These are phyloP conservation scores for Leccinum pachyderme DNA, from an alignment of 1,284 basidiomycete species.

Conservation along the genomic window DNA sequence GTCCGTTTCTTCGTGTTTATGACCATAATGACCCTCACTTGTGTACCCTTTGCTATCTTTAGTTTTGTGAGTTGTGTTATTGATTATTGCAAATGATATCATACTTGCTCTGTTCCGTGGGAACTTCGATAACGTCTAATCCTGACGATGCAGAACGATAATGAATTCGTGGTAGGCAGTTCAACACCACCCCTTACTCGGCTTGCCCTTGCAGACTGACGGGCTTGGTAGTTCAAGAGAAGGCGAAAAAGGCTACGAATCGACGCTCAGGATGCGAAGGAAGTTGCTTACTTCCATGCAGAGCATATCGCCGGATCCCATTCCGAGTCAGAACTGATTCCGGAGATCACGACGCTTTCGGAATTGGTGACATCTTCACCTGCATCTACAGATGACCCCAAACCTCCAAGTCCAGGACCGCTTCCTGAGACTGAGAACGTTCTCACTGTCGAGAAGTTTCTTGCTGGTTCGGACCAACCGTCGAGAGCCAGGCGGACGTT, in stretches of 20 bases:
- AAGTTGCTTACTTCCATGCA: not conserved
- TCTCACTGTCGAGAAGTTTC: slow-evolving; percentile 31
- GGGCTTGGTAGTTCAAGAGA: slow-evolving; percentile 26
- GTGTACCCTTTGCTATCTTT: not conserved
- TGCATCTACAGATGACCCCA: not conserved
- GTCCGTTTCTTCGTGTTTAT: not conserved
- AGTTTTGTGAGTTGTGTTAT: too few species aligned
- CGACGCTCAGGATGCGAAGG: slow-evolving; percentile 1
- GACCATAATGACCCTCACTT: not conserved
- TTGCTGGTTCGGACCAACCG: slow-evolving; percentile 11
- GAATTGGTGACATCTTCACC: slow-evolving; percentile 7
- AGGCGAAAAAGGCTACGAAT: slow-evolving; percentile 25
- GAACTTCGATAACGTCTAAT: not conserved
- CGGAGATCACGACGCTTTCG: slow-evolving; percentile 17
- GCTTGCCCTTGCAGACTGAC: not conserved
- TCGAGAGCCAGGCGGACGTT: slow-evolving; percentile 1
- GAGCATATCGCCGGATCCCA: not conserved
- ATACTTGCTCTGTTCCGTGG: not conserved
- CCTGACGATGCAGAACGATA: slow-evolving; percentile 9
- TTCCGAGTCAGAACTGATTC: slow-evolving; percentile 6
- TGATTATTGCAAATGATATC: too few species aligned
- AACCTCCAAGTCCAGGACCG: not conserved
- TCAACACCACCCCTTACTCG: not conserved
- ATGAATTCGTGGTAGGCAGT: slow-evolving; percentile 30
- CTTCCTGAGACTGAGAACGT: slow-evolving; percentile 5